Base-by-base conservation (phyloP, 495 filamentous ascomycete genomes). In the Zalerion maritima region DNA sequence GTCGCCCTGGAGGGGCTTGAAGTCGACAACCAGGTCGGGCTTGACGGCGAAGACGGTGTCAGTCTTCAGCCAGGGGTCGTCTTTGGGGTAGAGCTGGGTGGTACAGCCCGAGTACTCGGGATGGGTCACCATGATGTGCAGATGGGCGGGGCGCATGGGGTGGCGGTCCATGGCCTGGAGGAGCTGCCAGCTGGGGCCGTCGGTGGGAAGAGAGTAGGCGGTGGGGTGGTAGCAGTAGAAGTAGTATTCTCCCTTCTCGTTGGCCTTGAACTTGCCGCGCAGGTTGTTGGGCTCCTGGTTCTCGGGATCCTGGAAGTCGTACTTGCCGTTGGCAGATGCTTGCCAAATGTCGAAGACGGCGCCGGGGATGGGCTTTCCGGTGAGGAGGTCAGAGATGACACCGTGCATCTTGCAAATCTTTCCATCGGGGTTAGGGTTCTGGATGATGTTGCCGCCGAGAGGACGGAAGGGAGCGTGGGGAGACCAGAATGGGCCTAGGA, bases 311-410 rank as follows among this genome's bases (percentile, higher is more conserved):
- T 89, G 81, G 73, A 84, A 83, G 52, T 89, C 81, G 68, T 89
- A 89, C 48, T 78, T 70, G 46, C 79, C 80, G 61, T 86, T 89
- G 54, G 78, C 64, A 5, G 71, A 77, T 22, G 79, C 78, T 50
- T 89, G 78, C 81, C 81, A 89, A 61, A 85, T 76, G 51, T 89
- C 81, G 46, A 87, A 69, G 31, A 78, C 73, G 43, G 78, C 80
- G 42, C 55, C 54, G 26, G 58, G 66, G 49, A 87, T 75, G 32
- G 73, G 73, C 54, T 69, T 61, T 42, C 73, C 73, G 14, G 80
- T 82, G 30, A 71, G 64, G 45, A 82, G 67, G 55, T 87, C 80
- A 33, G 49, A 60, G 41, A 87, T 67, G 28, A 63, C 57, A 36
- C 81, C 81, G 64, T 83, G 76, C 78, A 87, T 85, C 46, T 61